Percentiles rank a stretch among this genome's conserved stretches.
Conservation (phyloP, 257 asterid species). For the Apocynum venetum region DNA sequence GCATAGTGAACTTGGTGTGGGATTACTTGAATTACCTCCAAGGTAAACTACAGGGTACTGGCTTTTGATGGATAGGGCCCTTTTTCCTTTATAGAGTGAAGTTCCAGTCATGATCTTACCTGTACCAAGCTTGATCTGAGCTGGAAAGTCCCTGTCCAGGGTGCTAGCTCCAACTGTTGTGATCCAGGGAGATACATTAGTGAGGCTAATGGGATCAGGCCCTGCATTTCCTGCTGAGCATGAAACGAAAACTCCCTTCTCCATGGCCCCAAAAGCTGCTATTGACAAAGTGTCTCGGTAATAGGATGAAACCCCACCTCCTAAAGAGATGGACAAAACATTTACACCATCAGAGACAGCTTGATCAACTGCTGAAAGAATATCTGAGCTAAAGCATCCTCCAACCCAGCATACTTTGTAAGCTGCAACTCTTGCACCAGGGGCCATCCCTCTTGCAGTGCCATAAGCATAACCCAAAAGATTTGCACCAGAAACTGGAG, state of each 20-base stretch:
- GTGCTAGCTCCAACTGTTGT: conserved; percentile 90
- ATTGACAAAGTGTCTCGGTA: conserved; percentile 64
- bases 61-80: conserved; percentile 28
- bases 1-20: conserved; percentile 79
- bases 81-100: conserved; percentile 63
- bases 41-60: conserved; percentile 56
- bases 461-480: conserved; percentile 86
- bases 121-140: conserved; percentile 62
- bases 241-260: conserved; percentile 75
- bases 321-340: conserved; percentile 75
- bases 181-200: conserved; percentile 95
- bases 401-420: conserved; percentile 95
- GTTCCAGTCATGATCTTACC: conserved; percentile 52
- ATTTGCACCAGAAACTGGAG: conserved; percentile 62
- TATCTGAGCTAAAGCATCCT: conserved; percentile 90
- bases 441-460: conserved; percentile 84
- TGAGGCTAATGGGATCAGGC: conserved; percentile 82
- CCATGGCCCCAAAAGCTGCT: conserved; percentile 92
- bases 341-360: conserved; percentile 90
- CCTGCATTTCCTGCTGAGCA: conserved; percentile 96
- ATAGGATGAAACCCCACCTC: conserved; percentile 85
- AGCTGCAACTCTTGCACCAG: conserved; percentile 78
- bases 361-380: conserved; percentile 80
- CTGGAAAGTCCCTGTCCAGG: conserved; percentile 88
- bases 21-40: conserved; percentile 62